Conservation (phyloP, 257 asterid genomes). For the Misopates orontium region DNA sequence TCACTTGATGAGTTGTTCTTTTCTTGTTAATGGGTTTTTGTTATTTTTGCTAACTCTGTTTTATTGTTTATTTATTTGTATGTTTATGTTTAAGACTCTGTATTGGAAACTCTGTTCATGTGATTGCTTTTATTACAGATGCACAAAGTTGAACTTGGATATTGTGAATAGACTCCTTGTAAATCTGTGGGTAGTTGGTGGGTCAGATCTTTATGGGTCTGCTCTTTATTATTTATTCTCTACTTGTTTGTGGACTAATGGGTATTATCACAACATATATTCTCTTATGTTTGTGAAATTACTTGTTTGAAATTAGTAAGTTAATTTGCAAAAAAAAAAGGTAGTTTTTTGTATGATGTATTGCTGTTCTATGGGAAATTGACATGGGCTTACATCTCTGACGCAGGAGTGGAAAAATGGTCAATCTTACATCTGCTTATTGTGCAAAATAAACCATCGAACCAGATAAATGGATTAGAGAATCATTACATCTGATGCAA, state of each 20-base stretch:
- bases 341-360: background rate
- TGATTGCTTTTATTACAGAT: conserved; percentile 27
- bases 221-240: conserved; percentile 14
- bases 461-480: conserved; percentile 34
- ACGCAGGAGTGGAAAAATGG: conserved; percentile 17
- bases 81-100: conserved; percentile 1
- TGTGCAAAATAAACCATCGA: conserved; percentile 23
- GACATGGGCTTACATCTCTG: background rate
- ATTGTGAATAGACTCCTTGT: conserved; percentile 10
- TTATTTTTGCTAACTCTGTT: conserved; percentile 13
- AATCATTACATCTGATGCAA: conserved; percentile 44
- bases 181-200: conserved; percentile 23
- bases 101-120: conserved; percentile 11
- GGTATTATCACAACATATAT: background rate
- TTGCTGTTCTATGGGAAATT: conserved; percentile 4
- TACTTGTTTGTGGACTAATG: background rate
- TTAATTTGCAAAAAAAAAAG: background rate
- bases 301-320: background rate
- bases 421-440: conserved; percentile 12
- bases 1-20: background rate
- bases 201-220: conserved; percentile 31
- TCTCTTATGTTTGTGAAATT: background rate
- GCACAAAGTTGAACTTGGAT: conserved; percentile 23
- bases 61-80: conserved; percentile 4
- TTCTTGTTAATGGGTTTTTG: conserved; percentile 24